These are phyloP conservation scores for Globisporangium cederbergense DNA, from an alignment of 352 stramenopile genomes.

Conservation along the genomic window DNA sequence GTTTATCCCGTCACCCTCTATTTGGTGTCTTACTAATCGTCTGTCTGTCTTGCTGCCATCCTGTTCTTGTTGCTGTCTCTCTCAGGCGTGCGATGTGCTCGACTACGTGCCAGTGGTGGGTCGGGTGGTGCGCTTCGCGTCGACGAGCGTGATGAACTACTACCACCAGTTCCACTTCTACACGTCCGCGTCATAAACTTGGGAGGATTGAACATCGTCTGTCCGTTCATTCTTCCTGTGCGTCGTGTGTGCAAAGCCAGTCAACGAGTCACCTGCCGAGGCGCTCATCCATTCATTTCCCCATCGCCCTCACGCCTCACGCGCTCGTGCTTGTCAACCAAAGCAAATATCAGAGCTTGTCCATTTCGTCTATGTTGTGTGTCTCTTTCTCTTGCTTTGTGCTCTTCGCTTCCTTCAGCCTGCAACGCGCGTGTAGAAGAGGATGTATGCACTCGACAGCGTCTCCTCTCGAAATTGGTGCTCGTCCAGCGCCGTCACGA, in stretches of 20 bases:
- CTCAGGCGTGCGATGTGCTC: slow-evolving; percentile 48
- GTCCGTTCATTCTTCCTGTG: background rate
- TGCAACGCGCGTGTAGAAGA: slow-evolving; percentile 59
- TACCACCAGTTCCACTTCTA: slow-evolving; percentile 89
- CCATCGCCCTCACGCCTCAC: background rate
- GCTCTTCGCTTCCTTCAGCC: background rate
- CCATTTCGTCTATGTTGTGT: slow-evolving; percentile 11
- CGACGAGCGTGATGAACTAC: slow-evolving; percentile 71
- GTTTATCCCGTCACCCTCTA: background rate
- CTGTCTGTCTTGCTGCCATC: background rate
- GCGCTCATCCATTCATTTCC: background rate
- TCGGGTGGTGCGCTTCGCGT: slow-evolving; percentile 67
- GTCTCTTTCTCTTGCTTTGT: background rate
- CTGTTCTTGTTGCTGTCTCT: background rate
- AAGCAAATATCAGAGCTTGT: slow-evolving; percentile 2
- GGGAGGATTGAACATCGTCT: background rate
- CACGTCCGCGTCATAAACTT: slow-evolving; percentile 74
- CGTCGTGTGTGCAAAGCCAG: background rate
- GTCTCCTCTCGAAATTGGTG: slow-evolving; percentile 45
- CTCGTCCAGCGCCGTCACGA: slow-evolving; percentile 47
- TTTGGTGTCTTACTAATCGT: background rate
- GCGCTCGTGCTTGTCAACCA: background rate
- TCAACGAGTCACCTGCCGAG: background rate
- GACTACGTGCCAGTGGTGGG: slow-evolving; percentile 69
- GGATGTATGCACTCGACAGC: slow-evolving; percentile 56